Evolutionary conservation across 2,329 filamentous ascomycete species (phyloP).

Genomic region (Botrytis elliptica): DNA sequence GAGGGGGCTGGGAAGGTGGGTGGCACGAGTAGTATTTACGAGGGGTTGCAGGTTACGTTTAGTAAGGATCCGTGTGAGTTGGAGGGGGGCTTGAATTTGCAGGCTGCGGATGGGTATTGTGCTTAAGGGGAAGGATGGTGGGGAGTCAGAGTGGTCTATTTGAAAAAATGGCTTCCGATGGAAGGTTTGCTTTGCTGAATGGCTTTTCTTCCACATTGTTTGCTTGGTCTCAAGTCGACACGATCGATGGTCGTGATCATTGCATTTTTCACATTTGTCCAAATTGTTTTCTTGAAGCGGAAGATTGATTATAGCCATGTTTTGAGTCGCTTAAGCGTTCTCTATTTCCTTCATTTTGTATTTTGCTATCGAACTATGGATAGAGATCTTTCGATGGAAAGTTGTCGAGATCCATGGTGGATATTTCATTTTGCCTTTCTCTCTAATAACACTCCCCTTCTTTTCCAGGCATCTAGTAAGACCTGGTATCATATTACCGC

Average conservation of each 20-base stretch:
- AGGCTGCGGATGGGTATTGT: slow-evolving; percentile 12
- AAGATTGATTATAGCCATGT: neutral
- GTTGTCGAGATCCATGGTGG: neutral
- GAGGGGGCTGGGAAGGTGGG: slow-evolving; percentile 3
- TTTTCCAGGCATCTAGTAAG: neutral
- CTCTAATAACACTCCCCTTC: neutral
- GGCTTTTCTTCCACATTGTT: neutral
- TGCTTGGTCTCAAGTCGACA: neutral
- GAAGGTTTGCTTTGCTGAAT: neutral
- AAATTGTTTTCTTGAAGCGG: neutral
- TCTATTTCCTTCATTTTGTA: neutral
- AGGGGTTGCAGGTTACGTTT: slow-evolving; percentile 20
- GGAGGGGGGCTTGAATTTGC: slow-evolving; percentile 16
- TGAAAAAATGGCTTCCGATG: neutral
- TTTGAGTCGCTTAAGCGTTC: neutral
- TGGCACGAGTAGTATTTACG: slow-evolving; percentile 3
- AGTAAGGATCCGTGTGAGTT: slow-evolving; percentile 25
- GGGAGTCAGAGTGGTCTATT: neutral
- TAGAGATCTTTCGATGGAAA: neutral
- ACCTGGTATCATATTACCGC: neutral
- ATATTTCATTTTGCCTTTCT: neutral
- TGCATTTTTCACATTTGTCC: neutral
- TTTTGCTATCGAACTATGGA: neutral
- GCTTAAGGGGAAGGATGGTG: neutral
- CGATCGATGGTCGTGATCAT: neutral